Evolutionary conservation across 106 monocot species (phyloP).

Genomic region (Dendrobium chrysotoxum): DNA sequence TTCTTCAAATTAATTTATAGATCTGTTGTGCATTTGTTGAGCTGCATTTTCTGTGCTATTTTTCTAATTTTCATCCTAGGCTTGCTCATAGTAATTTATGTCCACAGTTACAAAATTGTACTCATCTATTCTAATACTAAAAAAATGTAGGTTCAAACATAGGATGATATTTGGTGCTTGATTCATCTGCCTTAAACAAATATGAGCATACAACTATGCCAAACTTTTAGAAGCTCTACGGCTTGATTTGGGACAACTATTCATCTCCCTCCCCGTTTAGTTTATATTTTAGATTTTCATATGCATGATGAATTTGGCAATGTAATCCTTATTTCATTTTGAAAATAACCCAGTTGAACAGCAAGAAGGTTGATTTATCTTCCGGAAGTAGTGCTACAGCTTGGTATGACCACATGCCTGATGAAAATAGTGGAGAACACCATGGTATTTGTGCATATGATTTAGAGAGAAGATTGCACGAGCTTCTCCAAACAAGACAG

Average conservation of each 20-base stretch:
- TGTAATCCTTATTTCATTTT: background rate
- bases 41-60: background rate
- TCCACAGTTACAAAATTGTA: too few relatives aligned
- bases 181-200: too few relatives aligned
- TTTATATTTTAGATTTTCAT: background rate
- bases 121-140: too few relatives aligned
- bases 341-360: slow-evolving; percentile 11
- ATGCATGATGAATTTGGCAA: background rate
- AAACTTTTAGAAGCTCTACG: too few relatives aligned
- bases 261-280: background rate
- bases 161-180: too few relatives aligned
- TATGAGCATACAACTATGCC: too few relatives aligned
- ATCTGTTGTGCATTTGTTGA: background rate
- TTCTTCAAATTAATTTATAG: background rate
- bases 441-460: slow-evolving; percentile 29
- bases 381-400: slow-evolving; percentile 11
- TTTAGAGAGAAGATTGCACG: slow-evolving; percentile 47
- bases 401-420: slow-evolving; percentile 8
- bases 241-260: too few relatives aligned
- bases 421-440: slow-evolving; percentile 7
- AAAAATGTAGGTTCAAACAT: too few relatives aligned
- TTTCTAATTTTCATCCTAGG: background rate
- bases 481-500: slow-evolving; percentile 40
- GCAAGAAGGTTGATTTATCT: slow-evolving; percentile 11
- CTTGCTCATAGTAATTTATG: too few relatives aligned